Percentiles rank a stretch among this genome's conserved stretches.
Conservation (phyloP, 345 rosid genomes). For the Citropsis articulata region DNA sequence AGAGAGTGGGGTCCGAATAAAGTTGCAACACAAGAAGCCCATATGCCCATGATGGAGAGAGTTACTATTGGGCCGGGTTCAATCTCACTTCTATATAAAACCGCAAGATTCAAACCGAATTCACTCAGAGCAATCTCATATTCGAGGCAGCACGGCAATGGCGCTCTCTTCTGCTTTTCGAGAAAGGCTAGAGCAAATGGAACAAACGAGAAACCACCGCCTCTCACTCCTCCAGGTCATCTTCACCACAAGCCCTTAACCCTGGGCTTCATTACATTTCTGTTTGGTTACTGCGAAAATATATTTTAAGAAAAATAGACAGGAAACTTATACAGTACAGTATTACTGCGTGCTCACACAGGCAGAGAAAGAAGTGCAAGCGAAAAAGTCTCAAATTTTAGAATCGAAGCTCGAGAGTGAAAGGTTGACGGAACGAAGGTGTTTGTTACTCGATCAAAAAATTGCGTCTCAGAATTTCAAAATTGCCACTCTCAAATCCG, state of each 20-base stretch:
- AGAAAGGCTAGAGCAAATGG: slow-evolving; percentile 69
- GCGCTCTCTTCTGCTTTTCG: slow-evolving; percentile 65
- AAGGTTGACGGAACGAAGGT: slow-evolving; percentile 47
- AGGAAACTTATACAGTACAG: not conserved
- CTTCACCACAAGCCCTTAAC: not conserved
- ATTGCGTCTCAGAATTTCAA: slow-evolving; percentile 52
- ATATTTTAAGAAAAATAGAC: not conserved
- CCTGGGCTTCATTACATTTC: not conserved
- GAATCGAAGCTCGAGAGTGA: slow-evolving; percentile 41
- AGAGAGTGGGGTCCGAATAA: too few species aligned
- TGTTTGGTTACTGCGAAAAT: slow-evolving; percentile 12
- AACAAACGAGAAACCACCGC: slow-evolving; percentile 56
- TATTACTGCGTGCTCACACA: slow-evolving; percentile 9
- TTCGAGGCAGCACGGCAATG: slow-evolving; percentile 28
- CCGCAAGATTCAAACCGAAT: slow-evolving; percentile 9
- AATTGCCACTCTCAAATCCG: slow-evolving; percentile 51
- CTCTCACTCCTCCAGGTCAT: slow-evolving; percentile 62
- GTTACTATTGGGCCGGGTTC: not conserved
- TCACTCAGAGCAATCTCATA: too few species aligned
- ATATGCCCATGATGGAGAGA: not conserved
- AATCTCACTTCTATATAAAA: not conserved
- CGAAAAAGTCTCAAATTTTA: slow-evolving; percentile 39
- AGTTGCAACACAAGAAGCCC: not conserved
- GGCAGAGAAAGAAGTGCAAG: slow-evolving; percentile 71
- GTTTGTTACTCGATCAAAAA: slow-evolving; percentile 52